Evolutionary conservation across 441 rosid genomes (phyloP), one percentile per base, ranked within the genome.

Genomic region (Gossypium gossypioides): DNA sequence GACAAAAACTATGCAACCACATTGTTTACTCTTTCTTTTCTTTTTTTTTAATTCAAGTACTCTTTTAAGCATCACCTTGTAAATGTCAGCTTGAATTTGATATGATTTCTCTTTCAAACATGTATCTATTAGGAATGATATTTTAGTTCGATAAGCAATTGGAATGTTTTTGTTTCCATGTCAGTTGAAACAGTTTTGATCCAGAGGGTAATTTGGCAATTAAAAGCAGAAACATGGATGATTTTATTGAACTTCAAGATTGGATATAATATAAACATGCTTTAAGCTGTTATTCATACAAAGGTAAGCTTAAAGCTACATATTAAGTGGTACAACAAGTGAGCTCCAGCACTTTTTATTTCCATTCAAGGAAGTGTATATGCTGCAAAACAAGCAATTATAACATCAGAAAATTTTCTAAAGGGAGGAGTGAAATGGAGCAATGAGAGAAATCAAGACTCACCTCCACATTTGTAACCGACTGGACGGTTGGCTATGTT

Each of bases 401-500:
- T 40, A n/a, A 48, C 34, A n/a, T 12, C 8, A 22, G 61, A 56
- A 56, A 22, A 8, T 40, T 40, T 10, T 10, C 15, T 4, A 10
- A 22, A 56, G 15, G 16, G 16, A 9, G 25, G 12, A 13, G 37
- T 4, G 5, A 37, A 24, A 61, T 19, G n/a, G 21, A 22, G 50
- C 29, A 32, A 18, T 19, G 50, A 42, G 22, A 32, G 5, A 15
- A 24, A 32, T 67, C 13, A 6, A 12, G 51, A 86, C 78, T 73
- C 3, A 87, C 91, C 64, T 74, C 97, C 92, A 25, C 96, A 89
- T 81, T 86, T 84, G 88, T 82, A 89, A 51, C 97, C 97, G 0
- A 91, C 84, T 0, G 96, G 93, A 59, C 91, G 96, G 74, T 88
- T 77, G 12, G 85, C 89, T n/a, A 91, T 46, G 76, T 86, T 87